Conservation (phyloP, 2,329 filamentous ascomycete genomes). For the Epichloe baconii region DNA sequence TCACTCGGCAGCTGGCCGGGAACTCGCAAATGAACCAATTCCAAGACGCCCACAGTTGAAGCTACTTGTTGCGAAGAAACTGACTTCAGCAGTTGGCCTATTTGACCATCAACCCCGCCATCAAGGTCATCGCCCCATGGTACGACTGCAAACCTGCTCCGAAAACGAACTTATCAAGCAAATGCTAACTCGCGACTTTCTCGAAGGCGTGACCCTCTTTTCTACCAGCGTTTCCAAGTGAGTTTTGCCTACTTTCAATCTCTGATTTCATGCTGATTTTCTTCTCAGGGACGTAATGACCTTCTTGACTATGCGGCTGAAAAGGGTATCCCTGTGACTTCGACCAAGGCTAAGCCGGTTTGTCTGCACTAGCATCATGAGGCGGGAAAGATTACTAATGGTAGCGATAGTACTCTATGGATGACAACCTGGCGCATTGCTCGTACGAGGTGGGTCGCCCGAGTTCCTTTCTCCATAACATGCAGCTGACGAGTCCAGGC, state of each 20-base stretch:
- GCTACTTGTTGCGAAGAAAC: not conserved
- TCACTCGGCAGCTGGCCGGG: not conserved
- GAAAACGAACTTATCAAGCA: not conserved
- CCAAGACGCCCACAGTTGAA: not conserved
- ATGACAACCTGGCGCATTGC: slow-evolving; percentile 3
- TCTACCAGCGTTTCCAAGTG: not conserved
- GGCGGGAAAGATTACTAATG: not conserved
- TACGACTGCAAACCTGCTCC: not conserved
- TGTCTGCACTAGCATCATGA: not conserved
- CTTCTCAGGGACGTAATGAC: not conserved
- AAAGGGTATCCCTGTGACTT: slow-evolving; percentile 3
- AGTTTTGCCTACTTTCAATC: not conserved
- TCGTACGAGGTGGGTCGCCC: not conserved
- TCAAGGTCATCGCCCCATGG: slow-evolving; percentile 3
- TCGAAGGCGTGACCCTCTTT: not conserved
- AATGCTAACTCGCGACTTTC: not conserved
- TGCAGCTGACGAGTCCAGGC: not conserved
- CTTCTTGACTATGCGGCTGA: slow-evolving; percentile 2
- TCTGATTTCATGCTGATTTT: not conserved
- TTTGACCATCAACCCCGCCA: not conserved
- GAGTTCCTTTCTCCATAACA: not conserved
- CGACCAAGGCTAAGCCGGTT: slow-evolving; percentile 2
- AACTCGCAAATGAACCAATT: not conserved
- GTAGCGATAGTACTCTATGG: slow-evolving; percentile 2
- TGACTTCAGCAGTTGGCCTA: not conserved